Evolutionary conservation across 176 grass and related monocot species (phyloP), one percentile per base, ranked within the genome.

Genomic region (Eremochloa ophiuroides): DNA sequence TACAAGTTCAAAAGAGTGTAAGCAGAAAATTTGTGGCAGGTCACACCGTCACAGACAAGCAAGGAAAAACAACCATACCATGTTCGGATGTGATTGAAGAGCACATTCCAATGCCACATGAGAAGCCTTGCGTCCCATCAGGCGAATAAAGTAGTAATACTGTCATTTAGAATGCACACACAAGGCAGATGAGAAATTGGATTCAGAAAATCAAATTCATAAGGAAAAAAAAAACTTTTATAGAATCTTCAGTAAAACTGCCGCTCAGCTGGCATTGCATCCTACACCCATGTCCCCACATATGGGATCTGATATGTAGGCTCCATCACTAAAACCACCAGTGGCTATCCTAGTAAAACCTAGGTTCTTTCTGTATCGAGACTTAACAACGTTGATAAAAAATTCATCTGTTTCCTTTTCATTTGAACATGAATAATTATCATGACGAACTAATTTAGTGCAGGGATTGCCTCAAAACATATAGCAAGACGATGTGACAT

Each of bases 61-160:
- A 65, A 17, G 75, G 76, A 82, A 44, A 37, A 47, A 81, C 26
- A 13, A 62, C 20, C 74, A 43, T 23, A 99, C 96, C 96, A 95
- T 93, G 89, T 99, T 99, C 26, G 96, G 96, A 87, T 99, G 96
- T 23, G 96, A 95, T 69, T 99, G 96, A 76, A 99, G 96, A 83
- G 93, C 68, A 86, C 96, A 99, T 53, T 99, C 96, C 88, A 99
- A 80, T 34, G 96, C 96, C 68, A 99, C 96, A 83, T 99, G 96
- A 74, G 96, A 99, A 73, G 96, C 96, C 88, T 99, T 99, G 41
- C 93, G 91, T 28, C 96, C 96, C 96, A 99, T 99, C 79, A 99
- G 34, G 8, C 96, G 93, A 90, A 99, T 93, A 79, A 99, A 99
- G 77, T 99, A 99, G 76, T 99, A 99, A 83, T 99, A 99, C 96